A percentile compares a stretch with the other conserved stretches of the same genome.
These are phyloP conservation scores for Thalassiosira allenii DNA, from an alignment of 352 stramenopile genomes.

Conservation along the genomic window DNA sequence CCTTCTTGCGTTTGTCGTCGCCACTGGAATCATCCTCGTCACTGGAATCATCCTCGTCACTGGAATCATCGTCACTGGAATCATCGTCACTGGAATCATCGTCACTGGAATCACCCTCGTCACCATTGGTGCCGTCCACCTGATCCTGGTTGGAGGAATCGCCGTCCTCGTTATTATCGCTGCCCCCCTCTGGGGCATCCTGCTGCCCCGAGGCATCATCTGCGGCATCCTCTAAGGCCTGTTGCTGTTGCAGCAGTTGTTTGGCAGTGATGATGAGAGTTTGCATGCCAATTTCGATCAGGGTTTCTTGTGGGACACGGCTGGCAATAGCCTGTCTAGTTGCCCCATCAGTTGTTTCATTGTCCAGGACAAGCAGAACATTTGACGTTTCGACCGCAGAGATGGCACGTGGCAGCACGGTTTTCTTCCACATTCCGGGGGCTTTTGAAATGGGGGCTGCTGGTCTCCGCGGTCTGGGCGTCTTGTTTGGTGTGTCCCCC, in stretches of 20 bases:
- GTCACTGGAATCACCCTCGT: not conserved
- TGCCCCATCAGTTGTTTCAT: not conserved
- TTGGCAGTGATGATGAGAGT: constrained; percentile 17
- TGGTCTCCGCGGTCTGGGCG: not conserved
- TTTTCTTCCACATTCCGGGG: constrained; percentile 14
- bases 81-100: no score
- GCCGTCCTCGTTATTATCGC: no score
- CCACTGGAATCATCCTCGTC: not conserved
- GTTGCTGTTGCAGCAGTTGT: constrained; percentile 8
- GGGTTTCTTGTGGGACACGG: not conserved
- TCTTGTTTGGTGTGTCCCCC: not conserved
- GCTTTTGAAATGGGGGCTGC: constrained; percentile 1
- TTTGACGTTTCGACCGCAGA: not conserved
- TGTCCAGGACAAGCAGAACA: not conserved
- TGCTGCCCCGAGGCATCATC: not conserved
- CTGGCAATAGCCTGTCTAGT: not conserved
- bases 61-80: no score
- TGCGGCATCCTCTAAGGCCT: constrained; percentile 1
- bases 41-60: not conserved
- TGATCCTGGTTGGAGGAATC: no score
- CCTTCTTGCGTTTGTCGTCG: no score
- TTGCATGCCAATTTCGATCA: constrained; percentile 2
- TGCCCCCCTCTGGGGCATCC: no score
- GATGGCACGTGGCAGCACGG: not conserved
- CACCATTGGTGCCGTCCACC: no score